phyloP scores from a whole-genome alignment of 148 eudicot species.

The Rheum nobile region DNA sequence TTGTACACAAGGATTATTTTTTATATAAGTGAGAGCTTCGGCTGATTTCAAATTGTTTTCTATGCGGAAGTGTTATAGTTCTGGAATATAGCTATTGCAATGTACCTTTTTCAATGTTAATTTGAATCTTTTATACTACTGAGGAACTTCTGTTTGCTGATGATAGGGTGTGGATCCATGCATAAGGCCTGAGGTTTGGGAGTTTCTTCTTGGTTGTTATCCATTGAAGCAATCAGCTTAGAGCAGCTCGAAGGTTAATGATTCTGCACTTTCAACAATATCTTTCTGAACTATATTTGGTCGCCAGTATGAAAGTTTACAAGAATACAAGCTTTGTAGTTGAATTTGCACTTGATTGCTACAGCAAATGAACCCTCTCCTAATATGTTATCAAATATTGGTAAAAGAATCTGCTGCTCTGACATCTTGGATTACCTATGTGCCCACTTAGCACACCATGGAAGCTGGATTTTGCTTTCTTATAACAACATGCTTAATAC shows the following conservation, averaged over 20 bases:
- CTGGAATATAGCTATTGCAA: background rate
- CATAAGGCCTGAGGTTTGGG: constrained; percentile 97
- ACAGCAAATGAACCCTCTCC: background rate
- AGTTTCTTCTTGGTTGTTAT: constrained; percentile 97
- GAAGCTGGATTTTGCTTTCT: background rate
- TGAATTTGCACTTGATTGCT: background rate
- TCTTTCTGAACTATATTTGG: background rate
- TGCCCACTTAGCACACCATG: background rate
- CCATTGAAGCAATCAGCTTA: constrained; percentile 58
- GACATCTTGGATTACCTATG: background rate
- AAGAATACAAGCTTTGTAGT: background rate
- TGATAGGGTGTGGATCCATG: constrained; percentile 94
- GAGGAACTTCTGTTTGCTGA: background rate
- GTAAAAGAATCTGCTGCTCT: background rate
- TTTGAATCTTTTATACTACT: background rate
- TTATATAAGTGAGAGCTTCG: background rate
- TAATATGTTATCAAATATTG: background rate
- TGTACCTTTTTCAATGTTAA: background rate
- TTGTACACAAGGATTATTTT: background rate
- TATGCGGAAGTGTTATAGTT: background rate
- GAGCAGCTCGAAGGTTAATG: constrained; percentile 76
- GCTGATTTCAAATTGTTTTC: background rate
- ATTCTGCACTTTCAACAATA: background rate
- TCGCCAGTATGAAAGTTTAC: background rate
- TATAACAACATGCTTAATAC: background rate